Evolutionary conservation across 2,329 filamentous ascomycete genomes (phyloP), one percentile per base, ranked within the genome.

Genomic region (Colletotrichum sp.): DNA sequence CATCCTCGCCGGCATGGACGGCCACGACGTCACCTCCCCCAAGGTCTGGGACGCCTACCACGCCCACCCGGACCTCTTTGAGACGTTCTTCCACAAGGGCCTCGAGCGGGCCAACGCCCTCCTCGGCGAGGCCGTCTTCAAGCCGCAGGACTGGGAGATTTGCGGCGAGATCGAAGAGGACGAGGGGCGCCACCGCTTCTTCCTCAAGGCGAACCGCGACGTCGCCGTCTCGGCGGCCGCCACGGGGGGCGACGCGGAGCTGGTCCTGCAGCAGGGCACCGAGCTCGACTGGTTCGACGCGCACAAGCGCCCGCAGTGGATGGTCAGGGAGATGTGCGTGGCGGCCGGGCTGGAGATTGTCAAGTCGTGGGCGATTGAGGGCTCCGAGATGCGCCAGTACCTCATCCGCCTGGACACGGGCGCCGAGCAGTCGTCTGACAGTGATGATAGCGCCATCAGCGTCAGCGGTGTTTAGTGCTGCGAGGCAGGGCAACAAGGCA

Each of bases 261-360:
- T 4, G 79, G 79, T 18, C 5, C n/a, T 87, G 52, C 69, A 77
- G 55, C 68, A 79, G 24, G 85, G 83, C 16, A 80, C 85, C 59
- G 84, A 86, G 72, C 80, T 86, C 18, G 85, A 87, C 76, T 87
- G 85, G 85, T 87, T 87, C 75, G 85, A 87, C 77, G 85, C 85
- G 36, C 85, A 87, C 79, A 87, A 86, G 78, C 86, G 86, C 8
- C n/a, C 62, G 13, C 32, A 64, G n/a, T 39, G 32, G 62, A 64
- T 64, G 62, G 62, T 64, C 62, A 24, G 21, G 21, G 16, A 83
- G 72, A 87, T 87, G 85, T 86, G 85, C 74, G 80, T 79, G 74
- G 83, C 85, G 79, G 83, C 84, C 55, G 84, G 83, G 63, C 79
- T 87, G 77, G 82, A 80, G 64, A 81, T 86, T 44, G 77, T 84